Evolutionary conservation across 2,329 filamentous ascomycete genomes (phyloP).

Genomic region (Trichophyton benhamiae): DNA sequence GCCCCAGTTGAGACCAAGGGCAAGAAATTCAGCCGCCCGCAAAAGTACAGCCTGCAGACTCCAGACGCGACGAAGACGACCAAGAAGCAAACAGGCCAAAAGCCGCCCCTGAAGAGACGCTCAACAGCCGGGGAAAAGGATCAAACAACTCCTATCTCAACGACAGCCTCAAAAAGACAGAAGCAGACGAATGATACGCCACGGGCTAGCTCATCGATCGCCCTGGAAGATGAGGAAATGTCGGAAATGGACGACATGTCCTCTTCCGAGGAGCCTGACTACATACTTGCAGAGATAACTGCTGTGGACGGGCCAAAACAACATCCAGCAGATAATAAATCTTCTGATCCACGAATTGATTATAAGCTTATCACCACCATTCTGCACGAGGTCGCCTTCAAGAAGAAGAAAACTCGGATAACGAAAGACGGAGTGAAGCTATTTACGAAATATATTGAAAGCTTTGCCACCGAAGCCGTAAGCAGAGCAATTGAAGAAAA

Average conservation of each 20-base stretch:
- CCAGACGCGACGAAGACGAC: background rate
- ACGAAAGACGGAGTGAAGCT: slow-evolving; percentile 64
- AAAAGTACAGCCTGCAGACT: background rate
- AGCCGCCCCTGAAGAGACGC: background rate
- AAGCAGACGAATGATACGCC: background rate
- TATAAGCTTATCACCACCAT: slow-evolving; percentile 61
- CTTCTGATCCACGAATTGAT: slow-evolving; percentile 43
- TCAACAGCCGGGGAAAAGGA: background rate
- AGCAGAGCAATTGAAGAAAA: slow-evolving; percentile 64
- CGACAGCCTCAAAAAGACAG: background rate
- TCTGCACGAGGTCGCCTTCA: slow-evolving; percentile 71
- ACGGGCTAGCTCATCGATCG: background rate
- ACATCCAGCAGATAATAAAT: slow-evolving; percentile 14
- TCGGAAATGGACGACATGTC: slow-evolving; percentile 15
- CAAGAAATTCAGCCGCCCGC: background rate
- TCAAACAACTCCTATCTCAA: background rate
- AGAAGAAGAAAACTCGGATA: slow-evolving; percentile 56
- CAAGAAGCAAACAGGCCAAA: background rate
- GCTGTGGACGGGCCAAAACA: slow-evolving; percentile 8
- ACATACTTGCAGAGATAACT: slow-evolving; percentile 36
- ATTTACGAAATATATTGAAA: slow-evolving; percentile 74
- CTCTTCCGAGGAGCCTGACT: slow-evolving; percentile 28
- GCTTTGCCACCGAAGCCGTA: slow-evolving; percentile 82
- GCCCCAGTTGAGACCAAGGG: background rate
- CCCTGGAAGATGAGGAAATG: background rate